A percentile compares a stretch with the other conserved stretches of the same genome.
Evolutionary conservation across 176 grass and related monocot genomes (phyloP).

Genomic region (sorghum (Sorghum bicolor)): DNA sequence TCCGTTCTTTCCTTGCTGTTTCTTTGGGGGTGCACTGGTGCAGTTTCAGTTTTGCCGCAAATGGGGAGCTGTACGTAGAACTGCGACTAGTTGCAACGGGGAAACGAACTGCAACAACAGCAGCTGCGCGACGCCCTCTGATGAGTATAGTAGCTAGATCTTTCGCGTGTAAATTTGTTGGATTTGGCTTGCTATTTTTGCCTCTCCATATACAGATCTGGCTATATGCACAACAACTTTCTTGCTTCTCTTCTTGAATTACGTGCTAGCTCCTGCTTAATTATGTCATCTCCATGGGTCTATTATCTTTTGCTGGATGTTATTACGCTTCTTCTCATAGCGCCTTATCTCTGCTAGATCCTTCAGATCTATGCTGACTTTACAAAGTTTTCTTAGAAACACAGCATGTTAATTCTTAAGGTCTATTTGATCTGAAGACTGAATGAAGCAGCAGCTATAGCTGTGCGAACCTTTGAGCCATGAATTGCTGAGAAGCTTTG

Average conservation of each 20-base stretch:
- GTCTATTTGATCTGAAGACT: background rate
- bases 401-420: background rate
- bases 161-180: background rate
- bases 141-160: background rate
- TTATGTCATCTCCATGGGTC: background rate
- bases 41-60: constrained; percentile 14
- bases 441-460: background rate
- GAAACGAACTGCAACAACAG: background rate
- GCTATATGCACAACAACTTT: background rate
- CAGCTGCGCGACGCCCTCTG: background rate
- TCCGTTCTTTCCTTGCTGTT: background rate
- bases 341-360: background rate
- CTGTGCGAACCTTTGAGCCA: background rate
- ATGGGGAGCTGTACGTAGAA: constrained; percentile 7
- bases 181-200: constrained; percentile 30
- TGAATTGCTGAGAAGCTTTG: background rate
- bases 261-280: background rate
- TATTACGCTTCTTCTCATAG: background rate
- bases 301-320: background rate
- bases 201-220: background rate
- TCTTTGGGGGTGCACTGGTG: background rate
- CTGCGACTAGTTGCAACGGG: background rate
- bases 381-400: background rate
- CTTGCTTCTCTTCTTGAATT: background rate
- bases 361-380: background rate